phyloP scores from a whole-genome alignment of 768 basidiomycete species.

The Leccinellum albellum region DNA sequence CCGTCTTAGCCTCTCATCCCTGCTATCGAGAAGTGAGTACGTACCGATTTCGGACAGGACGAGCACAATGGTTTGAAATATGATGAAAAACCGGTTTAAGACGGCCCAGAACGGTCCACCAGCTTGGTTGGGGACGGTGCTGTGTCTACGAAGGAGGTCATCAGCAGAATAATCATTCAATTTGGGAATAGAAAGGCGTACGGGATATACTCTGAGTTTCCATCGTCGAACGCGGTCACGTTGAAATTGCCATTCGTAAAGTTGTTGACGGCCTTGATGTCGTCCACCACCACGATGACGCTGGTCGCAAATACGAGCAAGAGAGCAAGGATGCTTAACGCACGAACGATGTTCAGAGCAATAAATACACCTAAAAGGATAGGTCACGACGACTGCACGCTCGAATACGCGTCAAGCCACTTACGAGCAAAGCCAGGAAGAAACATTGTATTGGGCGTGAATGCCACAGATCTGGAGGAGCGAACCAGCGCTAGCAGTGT shows the following conservation, averaged over 20 bases:
- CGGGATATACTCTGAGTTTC: constrained; percentile 80
- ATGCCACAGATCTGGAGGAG: constrained; percentile 4
- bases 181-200: constrained; percentile 32
- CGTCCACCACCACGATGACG: constrained; percentile 68
- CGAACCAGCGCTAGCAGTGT: constrained; percentile 21
- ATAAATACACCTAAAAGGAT: constrained; percentile 50
- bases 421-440: constrained; percentile 30
- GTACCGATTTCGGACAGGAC: constrained; percentile 43
- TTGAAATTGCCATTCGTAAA: constrained; percentile 44
- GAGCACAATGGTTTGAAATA: constrained; percentile 75
- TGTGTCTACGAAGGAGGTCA: constrained; percentile 40
- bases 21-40: constrained; percentile 9
- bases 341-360: constrained; percentile 73
- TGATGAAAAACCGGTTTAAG: constrained; percentile 78
- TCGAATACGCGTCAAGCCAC: neutral
- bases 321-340: constrained; percentile 72
- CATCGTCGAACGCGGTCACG: constrained; percentile 35
- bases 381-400: neutral
- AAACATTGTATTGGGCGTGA: constrained; percentile 16
- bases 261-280: constrained; percentile 69
- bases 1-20: neutral
- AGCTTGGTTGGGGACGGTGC: constrained; percentile 90
- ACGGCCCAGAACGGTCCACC: constrained; percentile 93
- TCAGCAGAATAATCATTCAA: neutral
- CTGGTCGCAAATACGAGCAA: constrained; percentile 78